Conservation (phyloP, 2,329 filamentous ascomycete genomes). For the Aspergillus fischeri region DNA sequence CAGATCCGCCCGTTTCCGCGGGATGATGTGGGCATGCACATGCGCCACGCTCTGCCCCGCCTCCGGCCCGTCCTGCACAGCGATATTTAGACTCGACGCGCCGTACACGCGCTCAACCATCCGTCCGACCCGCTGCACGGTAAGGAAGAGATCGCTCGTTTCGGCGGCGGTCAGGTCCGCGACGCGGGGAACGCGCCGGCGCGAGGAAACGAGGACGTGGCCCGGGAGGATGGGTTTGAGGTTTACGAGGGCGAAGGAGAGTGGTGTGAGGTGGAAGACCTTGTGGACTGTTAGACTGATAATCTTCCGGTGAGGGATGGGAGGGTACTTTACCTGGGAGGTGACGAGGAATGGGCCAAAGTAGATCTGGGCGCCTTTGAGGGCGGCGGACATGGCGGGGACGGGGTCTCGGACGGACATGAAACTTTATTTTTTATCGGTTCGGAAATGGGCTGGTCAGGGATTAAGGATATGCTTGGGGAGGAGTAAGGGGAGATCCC, state of each 20-base stretch:
- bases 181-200: constrained; percentile 64
- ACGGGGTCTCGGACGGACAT: constrained; percentile 9
- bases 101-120: constrained; percentile 63
- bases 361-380: constrained; percentile 47
- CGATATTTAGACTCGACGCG: constrained; percentile 81
- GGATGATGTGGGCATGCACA: constrained; percentile 89
- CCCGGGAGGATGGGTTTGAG: constrained; percentile 90
- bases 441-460: not conserved
- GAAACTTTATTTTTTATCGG: not conserved
- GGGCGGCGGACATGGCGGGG: constrained; percentile 19
- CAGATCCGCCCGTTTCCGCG: constrained; percentile 59
- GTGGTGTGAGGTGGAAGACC: constrained; percentile 80
- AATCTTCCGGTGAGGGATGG: not conserved
- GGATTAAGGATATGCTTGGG: not conserved
- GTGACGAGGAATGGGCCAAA: constrained; percentile 77
- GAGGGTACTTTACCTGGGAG: constrained; percentile 54
- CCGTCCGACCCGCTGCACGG: constrained; percentile 75
- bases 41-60: constrained; percentile 93
- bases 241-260: constrained; percentile 88
- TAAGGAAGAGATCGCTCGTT: constrained; percentile 79
- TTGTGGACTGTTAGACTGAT: constrained; percentile 35
- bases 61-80: constrained; percentile 86
- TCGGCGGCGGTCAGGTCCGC: constrained; percentile 69
- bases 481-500: not conserved
- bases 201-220: constrained; percentile 85